Conservation (phyloP, 495 filamentous ascomycete species). For the Staphylotrichum longicolle region DNA sequence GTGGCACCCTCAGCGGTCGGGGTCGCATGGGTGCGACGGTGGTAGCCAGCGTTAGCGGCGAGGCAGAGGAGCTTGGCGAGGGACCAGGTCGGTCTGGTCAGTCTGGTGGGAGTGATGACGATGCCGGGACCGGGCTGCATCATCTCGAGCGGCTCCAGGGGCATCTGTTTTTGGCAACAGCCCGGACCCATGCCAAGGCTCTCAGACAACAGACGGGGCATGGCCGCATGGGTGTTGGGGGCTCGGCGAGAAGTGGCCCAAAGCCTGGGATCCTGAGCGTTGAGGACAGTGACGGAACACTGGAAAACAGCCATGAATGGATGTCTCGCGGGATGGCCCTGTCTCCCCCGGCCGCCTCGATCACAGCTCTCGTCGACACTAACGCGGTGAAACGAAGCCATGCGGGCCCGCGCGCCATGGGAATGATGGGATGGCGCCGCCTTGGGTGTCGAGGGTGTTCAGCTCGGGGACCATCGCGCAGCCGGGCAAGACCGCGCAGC, state of each 20-base stretch:
- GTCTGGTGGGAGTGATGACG: not conserved
- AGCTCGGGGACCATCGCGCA: conserved; percentile 4
- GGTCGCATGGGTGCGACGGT: too few species aligned
- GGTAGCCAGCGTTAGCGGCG: too few species aligned
- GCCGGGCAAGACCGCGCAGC: too few species aligned
- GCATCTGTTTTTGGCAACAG: not conserved
- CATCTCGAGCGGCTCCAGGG: not conserved
- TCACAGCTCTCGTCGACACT: not conserved
- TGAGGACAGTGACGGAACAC: too few species aligned
- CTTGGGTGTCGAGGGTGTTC: conserved; percentile 4
- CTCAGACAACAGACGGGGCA: not conserved
- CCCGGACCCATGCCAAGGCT: not conserved
- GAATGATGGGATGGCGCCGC: not conserved
- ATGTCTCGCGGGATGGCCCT: not conserved
- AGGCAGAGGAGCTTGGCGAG: not conserved
- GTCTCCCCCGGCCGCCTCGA: too few species aligned
- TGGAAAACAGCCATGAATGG: too few species aligned
- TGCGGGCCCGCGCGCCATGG: not conserved
- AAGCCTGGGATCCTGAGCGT: too few species aligned
- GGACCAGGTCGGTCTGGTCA: not conserved
- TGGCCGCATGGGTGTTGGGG: too few species aligned
- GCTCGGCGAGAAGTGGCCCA: too few species aligned
- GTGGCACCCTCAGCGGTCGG: not conserved
- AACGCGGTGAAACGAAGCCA: not conserved
- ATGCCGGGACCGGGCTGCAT: conserved; percentile 1